Evolutionary conservation across 148 eudicot species (phyloP).

Genomic region (Rhododendron mucronatum): DNA sequence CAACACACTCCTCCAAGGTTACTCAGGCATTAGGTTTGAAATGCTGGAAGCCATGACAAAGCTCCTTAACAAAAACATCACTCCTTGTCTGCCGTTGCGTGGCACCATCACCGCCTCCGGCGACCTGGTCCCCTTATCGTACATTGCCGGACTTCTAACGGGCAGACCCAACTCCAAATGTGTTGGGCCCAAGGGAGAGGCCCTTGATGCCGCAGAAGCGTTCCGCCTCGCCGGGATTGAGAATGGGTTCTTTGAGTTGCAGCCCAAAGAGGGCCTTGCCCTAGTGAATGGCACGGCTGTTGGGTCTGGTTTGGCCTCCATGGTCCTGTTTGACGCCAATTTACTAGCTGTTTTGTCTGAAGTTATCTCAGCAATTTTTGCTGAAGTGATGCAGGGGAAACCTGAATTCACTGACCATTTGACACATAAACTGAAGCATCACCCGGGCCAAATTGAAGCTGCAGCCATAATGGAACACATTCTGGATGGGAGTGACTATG

Average conservation of each 20-base stretch:
- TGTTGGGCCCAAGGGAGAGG: conserved; percentile 23
- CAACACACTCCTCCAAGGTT: conserved; percentile 10
- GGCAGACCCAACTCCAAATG: conserved; percentile 6
- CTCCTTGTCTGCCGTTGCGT: conserved; percentile 5
- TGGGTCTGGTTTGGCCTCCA: conserved; percentile 17
- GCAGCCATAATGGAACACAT: conserved; percentile 31
- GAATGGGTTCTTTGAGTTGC: conserved; percentile 26
- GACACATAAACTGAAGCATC: conserved; percentile 25
- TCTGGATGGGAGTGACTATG: conserved; percentile 23
- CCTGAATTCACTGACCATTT: conserved; percentile 21
- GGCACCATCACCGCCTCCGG: conserved; percentile 8
- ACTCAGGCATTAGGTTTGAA: conserved; percentile 8
- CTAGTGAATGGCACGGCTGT: conserved; percentile 25
- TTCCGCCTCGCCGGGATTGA: conserved; percentile 16
- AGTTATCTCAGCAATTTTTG: conserved; percentile 22
- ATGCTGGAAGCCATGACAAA: conserved; percentile 6
- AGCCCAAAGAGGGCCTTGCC: conserved; percentile 31
- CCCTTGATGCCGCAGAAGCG: conserved; percentile 11
- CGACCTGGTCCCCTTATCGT: conserved; percentile 6
- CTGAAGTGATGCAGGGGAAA: conserved; percentile 21
- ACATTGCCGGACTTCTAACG: conserved; percentile 1
- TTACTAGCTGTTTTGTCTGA: conserved; percentile 14
- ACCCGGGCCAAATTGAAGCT: conserved; percentile 26
- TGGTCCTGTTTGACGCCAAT: conserved; percentile 18
- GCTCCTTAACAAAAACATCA: conserved; percentile 9